Evolutionary conservation across 352 stramenopile genomes (phyloP), one percentile per base, ranked within the genome.

Genomic region (Globisporangium orthogonon): DNA sequence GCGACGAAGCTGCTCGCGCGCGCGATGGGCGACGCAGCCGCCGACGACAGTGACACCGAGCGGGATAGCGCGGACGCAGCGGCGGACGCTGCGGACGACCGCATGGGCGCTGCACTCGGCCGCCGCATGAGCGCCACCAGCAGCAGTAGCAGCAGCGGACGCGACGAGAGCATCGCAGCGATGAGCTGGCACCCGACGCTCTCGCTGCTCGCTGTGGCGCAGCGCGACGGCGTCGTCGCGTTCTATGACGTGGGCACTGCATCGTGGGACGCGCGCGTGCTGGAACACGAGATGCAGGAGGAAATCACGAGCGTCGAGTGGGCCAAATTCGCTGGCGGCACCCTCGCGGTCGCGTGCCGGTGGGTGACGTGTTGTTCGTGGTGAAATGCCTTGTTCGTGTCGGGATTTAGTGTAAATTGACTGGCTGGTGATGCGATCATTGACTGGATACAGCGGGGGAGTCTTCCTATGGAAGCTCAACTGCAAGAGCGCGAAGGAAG

Each of bases 401-500:
- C 23, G 23, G 23, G 23, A 23, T 23, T 23, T 23, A 23, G 23
- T 23, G 23, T 23, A 23, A 23, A 23, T 23, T 23, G 23, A 23
- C 61, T 13, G 5, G 39, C 11, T 2, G 37, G 3, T 17, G 37
- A 17, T 17, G 15, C 11, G 11, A 10, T 43, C 11, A 43, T 13
- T 4, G 10, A 13, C 13, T 13, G 37, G 37, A 17, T 17, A 2
- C 55, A 83, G 75, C 41, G 74, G 69, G 2, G 83, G 80, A 0
- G 57, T 91, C 2, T 83, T 90, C 35, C 31, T 90, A 48, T 92
- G 83, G 83, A 89, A 89, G 31, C 51, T 91, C 3, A 53, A 68
- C 28, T 37, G 43, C 55, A 86, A 75, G 50, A 75, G 66, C 41
- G 46, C 61, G n/a, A 28, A 60, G 1, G 65, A 74, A 56, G 67